These are phyloP conservation scores for Verbena officinalis DNA, from an alignment of 257 asterid species.

Conservation along the genomic window DNA sequence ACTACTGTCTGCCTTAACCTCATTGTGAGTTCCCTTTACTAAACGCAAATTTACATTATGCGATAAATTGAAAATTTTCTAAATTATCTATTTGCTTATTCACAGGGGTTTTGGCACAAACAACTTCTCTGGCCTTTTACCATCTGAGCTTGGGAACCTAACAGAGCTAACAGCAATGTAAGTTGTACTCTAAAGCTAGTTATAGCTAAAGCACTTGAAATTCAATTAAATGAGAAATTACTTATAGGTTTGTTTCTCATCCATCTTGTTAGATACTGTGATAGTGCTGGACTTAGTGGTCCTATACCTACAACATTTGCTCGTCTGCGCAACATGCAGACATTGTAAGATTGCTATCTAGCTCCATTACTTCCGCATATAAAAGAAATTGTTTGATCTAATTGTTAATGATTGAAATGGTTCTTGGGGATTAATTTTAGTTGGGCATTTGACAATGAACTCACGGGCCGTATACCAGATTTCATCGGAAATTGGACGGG, in stretches of 20 bases:
- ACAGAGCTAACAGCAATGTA: slow-evolving; percentile 56
- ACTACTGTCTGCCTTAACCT: slow-evolving; percentile 55
- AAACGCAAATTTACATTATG: background rate
- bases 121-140: slow-evolving; percentile 83
- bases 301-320: slow-evolving; percentile 37
- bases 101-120: slow-evolving; percentile 58
- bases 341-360: slow-evolving; percentile 35
- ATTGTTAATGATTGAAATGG: slow-evolving; percentile 8
- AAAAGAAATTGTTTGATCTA: background rate
- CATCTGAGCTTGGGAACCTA: slow-evolving; percentile 67
- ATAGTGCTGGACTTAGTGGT: slow-evolving; percentile 61
- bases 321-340: slow-evolving; percentile 27
- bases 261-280: slow-evolving; percentile 42
- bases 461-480: slow-evolving; percentile 73
- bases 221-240: background rate
- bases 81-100: background rate
- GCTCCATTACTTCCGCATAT: background rate
- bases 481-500: slow-evolving; percentile 71
- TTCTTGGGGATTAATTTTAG: slow-evolving; percentile 44
- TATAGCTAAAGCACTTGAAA: too few species aligned
- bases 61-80: too few species aligned
- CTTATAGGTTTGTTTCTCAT: background rate
- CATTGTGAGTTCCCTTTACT: slow-evolving; percentile 46
- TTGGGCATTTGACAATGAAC: slow-evolving; percentile 63
- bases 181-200: background rate